A percentile compares a stretch with the other conserved stretches of the same genome.
phyloP scores from a whole-genome alignment of 2,329 filamentous ascomycete species.

The Trichoderma polysporum region DNA sequence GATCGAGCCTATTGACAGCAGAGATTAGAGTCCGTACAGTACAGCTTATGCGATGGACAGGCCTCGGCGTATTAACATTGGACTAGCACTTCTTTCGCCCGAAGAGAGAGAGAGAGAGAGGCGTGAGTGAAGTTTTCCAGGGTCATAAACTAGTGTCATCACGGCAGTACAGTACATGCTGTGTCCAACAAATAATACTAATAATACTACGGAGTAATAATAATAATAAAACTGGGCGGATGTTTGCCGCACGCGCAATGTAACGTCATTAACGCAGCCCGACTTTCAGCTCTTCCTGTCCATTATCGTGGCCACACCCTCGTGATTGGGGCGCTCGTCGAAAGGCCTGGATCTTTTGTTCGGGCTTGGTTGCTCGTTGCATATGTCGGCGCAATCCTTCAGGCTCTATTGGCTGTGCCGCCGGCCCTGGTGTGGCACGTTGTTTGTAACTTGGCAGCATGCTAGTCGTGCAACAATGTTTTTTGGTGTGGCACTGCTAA shows the following conservation, averaged over 20 bases:
- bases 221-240: not conserved
- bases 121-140: not conserved
- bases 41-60: not conserved
- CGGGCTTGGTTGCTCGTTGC: conserved; percentile 2
- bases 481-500: not conserved
- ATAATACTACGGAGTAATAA: not conserved
- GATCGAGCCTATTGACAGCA: not conserved
- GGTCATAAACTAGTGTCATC: not conserved
- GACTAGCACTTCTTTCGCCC: not conserved
- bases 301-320: conserved; percentile 2
- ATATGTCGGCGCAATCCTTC: conserved; percentile 18
- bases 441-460: not conserved
- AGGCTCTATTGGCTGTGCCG: conserved; percentile 11
- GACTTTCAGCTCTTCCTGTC: conserved; percentile 3
- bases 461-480: not conserved
- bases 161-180: too few species aligned
- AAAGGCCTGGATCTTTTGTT: conserved; percentile 18
- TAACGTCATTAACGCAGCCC: conserved; percentile 10
- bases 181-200: not conserved
- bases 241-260: not conserved
- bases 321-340: conserved; percentile 5
- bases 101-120: too few species aligned
- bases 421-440: conserved; percentile 4
- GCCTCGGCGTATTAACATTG: not conserved
- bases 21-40: not conserved